A percentile compares a stretch with the other conserved stretches of the same genome.
These are phyloP conservation scores for Oryza meridionalis DNA, from an alignment of 176 grass and related monocot species.

Conservation along the genomic window DNA sequence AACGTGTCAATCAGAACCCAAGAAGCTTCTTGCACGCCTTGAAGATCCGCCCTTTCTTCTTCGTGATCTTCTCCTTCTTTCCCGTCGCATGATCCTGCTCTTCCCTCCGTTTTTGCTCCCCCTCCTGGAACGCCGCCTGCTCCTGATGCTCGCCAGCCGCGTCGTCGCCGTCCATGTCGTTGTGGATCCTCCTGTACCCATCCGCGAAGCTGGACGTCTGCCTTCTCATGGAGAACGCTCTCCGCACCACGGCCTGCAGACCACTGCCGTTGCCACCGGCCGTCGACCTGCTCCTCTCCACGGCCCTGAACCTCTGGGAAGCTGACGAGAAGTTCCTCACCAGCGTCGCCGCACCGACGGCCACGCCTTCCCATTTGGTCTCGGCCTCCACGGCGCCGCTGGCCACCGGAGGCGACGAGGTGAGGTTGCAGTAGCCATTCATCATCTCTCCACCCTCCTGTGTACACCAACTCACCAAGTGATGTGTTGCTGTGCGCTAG, in stretches of 20 bases:
- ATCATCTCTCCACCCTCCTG: constrained; percentile 16
- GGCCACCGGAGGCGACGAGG: constrained; percentile 23
- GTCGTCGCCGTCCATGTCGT: constrained; percentile 23
- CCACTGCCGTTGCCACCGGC: neutral
- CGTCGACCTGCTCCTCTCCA: constrained; percentile 37
- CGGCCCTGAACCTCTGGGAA: constrained; percentile 49
- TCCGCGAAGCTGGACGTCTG: constrained; percentile 43
- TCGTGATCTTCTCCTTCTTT: neutral
- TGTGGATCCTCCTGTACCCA: constrained; percentile 55
- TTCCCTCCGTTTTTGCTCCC: neutral
- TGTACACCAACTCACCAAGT: neutral
- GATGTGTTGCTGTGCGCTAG: too few species aligned
- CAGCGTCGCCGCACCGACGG: constrained; percentile 32
- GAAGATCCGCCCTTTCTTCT: constrained; percentile 24
- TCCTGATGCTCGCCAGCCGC: neutral
- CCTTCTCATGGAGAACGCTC: constrained; percentile 59
- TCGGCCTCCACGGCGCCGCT: neutral
- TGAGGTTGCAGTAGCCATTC: constrained; percentile 28
- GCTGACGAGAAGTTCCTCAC: constrained; percentile 45
- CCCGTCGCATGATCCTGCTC: neutral
- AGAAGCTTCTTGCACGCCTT: constrained; percentile 54
- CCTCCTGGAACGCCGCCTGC: neutral
- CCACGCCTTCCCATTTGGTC: constrained; percentile 27
- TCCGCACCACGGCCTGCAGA: constrained; percentile 28
- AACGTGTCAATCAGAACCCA: constrained; percentile 32